These are phyloP conservation scores for Lasiosphaeria miniovina DNA, from an alignment of 495 filamentous ascomycete species.

Conservation along the genomic window DNA sequence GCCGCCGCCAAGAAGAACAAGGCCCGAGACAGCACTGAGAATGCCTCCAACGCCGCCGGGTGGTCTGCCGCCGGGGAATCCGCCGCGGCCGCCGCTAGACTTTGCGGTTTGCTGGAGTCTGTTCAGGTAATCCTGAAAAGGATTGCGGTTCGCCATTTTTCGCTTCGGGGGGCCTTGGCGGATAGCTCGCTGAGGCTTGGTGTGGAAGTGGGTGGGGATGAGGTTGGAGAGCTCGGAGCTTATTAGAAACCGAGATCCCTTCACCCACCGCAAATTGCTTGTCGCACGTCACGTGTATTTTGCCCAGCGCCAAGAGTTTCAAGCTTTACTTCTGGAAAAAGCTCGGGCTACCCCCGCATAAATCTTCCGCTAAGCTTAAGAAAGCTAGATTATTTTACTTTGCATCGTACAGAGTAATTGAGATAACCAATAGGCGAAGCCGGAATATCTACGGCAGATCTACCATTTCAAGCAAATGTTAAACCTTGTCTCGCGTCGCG, in stretches of 20 bases:
- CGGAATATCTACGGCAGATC: neutral
- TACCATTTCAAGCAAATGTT: neutral
- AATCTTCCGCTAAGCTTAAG: neutral
- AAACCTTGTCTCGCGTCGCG: neutral
- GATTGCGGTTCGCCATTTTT: conserved; percentile 49
- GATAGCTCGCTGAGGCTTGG: conserved; percentile 5
- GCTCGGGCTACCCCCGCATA: neutral
- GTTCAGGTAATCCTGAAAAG: conserved; percentile 43
- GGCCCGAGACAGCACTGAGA: conserved; percentile 31
- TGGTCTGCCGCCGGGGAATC: conserved; percentile 39
- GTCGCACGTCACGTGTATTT: neutral
- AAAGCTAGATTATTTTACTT: no score
- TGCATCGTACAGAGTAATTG: no score
- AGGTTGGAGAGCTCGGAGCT: conserved; percentile 13
- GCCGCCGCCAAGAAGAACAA: conserved; percentile 62
- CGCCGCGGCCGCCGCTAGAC: conserved; percentile 28
- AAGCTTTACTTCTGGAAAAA: neutral
- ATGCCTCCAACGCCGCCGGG: conserved; percentile 25
- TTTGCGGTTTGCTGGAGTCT: conserved; percentile 29
- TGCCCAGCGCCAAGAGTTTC: neutral
- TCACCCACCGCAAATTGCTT: neutral
- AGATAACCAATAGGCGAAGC: neutral
- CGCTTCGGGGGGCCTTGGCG: neutral
- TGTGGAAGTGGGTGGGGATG: conserved; percentile 21
- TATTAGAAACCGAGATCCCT: neutral